Base-by-base conservation (phyloP, 2,329 filamentous ascomycete genomes). In the Setomelanomma holmii region DNA sequence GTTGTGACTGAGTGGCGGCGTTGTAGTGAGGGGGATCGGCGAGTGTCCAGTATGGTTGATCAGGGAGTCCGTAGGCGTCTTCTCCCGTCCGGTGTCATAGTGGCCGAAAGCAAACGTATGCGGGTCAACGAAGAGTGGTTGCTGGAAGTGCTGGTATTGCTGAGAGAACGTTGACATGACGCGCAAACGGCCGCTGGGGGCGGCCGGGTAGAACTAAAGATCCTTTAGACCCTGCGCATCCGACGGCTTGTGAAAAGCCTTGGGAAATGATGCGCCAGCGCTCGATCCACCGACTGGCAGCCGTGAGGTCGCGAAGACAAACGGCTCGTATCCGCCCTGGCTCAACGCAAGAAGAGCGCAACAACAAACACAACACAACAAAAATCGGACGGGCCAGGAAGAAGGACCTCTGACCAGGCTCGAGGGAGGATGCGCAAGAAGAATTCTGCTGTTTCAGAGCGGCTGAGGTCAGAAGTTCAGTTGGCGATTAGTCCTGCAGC, bases 11-110 rank as follows among this genome's bases (percentile, higher is more conserved):
- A 63, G 38, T n/a, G 68, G 66, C 40, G 71, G 68, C 27, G 69
- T 60, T 23, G 64, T 72, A 44, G 66, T 67, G 49, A 74, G 64
- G 19, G 71, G 67, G 10, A 61, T 64, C 40, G 72, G 70, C n/a
- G 71, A 74, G 12, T 55, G 58, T 34, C 68, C 67, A 35, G 65
- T 60, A 53, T 74, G 69, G 47, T 70, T 72, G 53, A 69, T 58
- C 48, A 75, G 42, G 10, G 71, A 72, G 34, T 66, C 64, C 1
- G 69, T 67, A 34, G 71, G 71, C 36, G 72, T 71, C 57, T 74
- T 75, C n/a, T 69, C 61, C 10, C 66, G 61, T 49, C 52, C 63
- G 27, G 46, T 40, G 44, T 62, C 65, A 63, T 67, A 59, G 19
- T 69, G 64, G 47, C 47, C 51, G 52, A 63, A 60, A 38, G 41